A percentile compares a stretch with the other conserved stretches of the same genome.
These are phyloP conservation scores for Saturnispora diversa DNA, from an alignment of 805 yeast genomes.

Conservation along the genomic window DNA sequence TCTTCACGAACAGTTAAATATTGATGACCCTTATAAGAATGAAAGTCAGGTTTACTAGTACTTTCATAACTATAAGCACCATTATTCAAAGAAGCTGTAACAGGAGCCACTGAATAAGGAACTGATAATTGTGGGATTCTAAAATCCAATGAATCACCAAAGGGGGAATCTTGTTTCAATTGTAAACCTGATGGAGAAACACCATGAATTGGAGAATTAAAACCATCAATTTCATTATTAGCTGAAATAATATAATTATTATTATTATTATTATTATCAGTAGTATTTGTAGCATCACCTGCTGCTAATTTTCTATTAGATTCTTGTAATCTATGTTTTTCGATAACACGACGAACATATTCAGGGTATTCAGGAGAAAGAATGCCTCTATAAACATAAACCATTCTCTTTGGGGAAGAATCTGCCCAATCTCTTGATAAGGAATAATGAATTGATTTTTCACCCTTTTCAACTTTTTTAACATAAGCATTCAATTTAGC, in stretches of 20 bases:
- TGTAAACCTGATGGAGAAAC: slow-evolving; percentile 26
- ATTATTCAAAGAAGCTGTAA: slow-evolving; percentile 49
- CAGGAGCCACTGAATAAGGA: slow-evolving; percentile 73
- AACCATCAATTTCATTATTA: slow-evolving; percentile 7
- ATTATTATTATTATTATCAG: neutral
- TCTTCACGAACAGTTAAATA: slow-evolving; percentile 7
- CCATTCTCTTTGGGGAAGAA: slow-evolving; percentile 84
- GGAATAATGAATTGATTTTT: slow-evolving; percentile 61
- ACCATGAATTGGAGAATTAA: slow-evolving; percentile 9
- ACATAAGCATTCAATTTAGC: slow-evolving; percentile 83
- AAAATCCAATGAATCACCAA: slow-evolving; percentile 28
- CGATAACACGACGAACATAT: slow-evolving; percentile 61
- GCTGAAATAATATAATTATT: slow-evolving; percentile 1
- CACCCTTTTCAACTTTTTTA: slow-evolving; percentile 75
- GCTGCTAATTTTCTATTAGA: slow-evolving; percentile 15
- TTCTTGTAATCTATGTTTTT: slow-evolving; percentile 35
- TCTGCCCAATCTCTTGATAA: slow-evolving; percentile 86
- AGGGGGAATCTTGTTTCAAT: slow-evolving; percentile 23
- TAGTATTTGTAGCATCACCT: slow-evolving; percentile 3
- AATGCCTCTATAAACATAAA: slow-evolving; percentile 74
- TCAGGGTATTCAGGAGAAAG: slow-evolving; percentile 67
- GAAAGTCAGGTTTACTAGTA: slow-evolving; percentile 10
- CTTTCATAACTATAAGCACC: neutral
- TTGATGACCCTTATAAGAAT: slow-evolving; percentile 10
- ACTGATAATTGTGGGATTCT: slow-evolving; percentile 37